Conservation (phyloP, 805 yeast species). For the Wickerhamomyces tratensis region DNA sequence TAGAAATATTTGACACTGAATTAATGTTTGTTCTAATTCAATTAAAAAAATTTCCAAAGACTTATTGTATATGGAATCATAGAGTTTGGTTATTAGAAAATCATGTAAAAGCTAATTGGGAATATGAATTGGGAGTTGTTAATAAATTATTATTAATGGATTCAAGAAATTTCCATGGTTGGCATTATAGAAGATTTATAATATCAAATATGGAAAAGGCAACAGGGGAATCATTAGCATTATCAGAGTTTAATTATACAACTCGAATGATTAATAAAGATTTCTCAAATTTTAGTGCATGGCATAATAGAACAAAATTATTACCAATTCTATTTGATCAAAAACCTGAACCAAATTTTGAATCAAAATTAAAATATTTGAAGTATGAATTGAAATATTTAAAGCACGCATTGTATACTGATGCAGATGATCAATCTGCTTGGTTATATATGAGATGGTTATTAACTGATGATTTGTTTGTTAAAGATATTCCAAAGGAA, state of each 20-base stretch:
- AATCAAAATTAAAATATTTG: constrained; percentile 29
- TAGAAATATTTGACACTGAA: constrained; percentile 40
- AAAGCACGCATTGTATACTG: constrained; percentile 82
- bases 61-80: constrained; percentile 97
- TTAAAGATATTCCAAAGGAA: constrained; percentile 14
- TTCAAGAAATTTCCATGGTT: constrained; percentile 85
- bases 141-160: constrained; percentile 61
- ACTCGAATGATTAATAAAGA: constrained; percentile 69
- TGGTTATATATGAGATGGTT: constrained; percentile 91
- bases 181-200: constrained; percentile 85
- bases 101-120: constrained; percentile 51
- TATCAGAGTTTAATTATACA: constrained; percentile 65
- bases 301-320: constrained; percentile 81
- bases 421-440: constrained; percentile 87
- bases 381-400: constrained; percentile 54
- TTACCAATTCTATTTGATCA: constrained; percentile 40
- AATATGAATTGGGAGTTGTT: constrained; percentile 60
- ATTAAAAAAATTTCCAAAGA: constrained; percentile 67
- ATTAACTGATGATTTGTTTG: constrained; percentile 25
- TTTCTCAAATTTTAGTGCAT: constrained; percentile 90
- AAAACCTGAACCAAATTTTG: constrained; percentile 12
- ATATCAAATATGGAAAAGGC: constrained; percentile 27
- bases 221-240: constrained; percentile 20
- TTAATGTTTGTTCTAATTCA: constrained; percentile 48
- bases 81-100: constrained; percentile 69